Evolutionary conservation across 306 rosid genomes (phyloP), one percentile per base, ranked within the genome.

Genomic region (Benincasa hispida): DNA sequence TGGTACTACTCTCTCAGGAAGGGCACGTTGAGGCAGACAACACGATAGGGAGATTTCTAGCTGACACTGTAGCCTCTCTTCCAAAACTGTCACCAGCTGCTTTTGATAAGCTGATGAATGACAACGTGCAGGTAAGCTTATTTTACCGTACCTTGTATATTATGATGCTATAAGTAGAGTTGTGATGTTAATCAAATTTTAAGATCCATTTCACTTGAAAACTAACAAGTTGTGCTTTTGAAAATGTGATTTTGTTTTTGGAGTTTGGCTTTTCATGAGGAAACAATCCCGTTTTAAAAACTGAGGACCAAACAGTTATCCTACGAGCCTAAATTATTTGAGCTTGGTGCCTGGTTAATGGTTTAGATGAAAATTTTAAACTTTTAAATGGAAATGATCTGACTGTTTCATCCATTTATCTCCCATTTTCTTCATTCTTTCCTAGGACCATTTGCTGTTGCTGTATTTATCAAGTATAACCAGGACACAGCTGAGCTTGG

Each of bases 391-490:
- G 54, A 28, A 50, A 51, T 15, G 6, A 53, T 57, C 22, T 3
- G 0, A 55, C 67, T 25, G 61, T 24, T 28, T 2, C 0, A 9
- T 37, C 30, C 8, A 58, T 68, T 15, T 13, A 45, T 62, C 55
- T 34, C 39, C 14, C 28, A 56, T 45, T 56, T 47, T 32, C 27
- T 47, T 32, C 27, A 32, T 15, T 7, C 1, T 2, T 30, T 45
- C 22, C 35, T 88, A 93, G 98, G 98, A 93, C 83, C 87, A 91
- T 76, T 77, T 93, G 96, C 89, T 93, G 72, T 82, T 87, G 87
- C 81, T 93, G 54, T 93, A 93, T 82, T 82, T 93, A 77, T 91
- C 98, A 25, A 93, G 97, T 82, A 89, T 93, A 82, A 90, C 98
- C 53, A 86, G 98, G 83, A 91, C 98, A 62, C 92, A 89, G 79